Evolutionary conservation across 2,329 filamentous ascomycete genomes (phyloP).

Genomic region (Apiospora koreana): DNA sequence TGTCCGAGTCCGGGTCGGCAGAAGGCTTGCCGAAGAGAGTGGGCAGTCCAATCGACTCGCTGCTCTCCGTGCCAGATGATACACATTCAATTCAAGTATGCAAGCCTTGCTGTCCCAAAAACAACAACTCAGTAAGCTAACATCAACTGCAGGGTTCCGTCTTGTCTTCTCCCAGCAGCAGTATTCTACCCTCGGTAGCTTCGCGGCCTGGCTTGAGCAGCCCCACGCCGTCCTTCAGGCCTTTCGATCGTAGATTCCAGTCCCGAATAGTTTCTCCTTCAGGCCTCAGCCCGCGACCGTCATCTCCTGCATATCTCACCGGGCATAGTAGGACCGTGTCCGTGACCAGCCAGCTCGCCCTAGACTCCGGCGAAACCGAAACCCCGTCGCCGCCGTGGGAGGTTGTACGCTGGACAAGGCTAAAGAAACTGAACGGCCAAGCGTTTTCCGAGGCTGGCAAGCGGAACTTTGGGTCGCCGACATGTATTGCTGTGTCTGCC

Average conservation of each 20-base stretch:
- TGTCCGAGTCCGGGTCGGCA: conserved; percentile 55
- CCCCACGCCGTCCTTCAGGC: conserved; percentile 81
- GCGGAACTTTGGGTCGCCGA: conserved; percentile 89
- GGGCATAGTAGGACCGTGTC: conserved; percentile 81
- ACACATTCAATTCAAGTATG: conserved; percentile 79
- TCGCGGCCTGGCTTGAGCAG: conserved; percentile 66
- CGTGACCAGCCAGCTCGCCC: conserved; percentile 67
- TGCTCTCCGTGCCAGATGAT: conserved; percentile 77
- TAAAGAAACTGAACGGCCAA: conserved; percentile 86
- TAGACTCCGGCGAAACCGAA: conserved; percentile 66
- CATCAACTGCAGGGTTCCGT: conserved; percentile 54
- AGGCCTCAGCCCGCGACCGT: conserved; percentile 63
- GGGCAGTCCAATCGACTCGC: conserved; percentile 69
- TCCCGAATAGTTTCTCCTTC: conserved; percentile 73
- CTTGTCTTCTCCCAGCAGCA: conserved; percentile 71
- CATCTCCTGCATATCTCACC: conserved; percentile 77
- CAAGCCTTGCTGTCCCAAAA: not conserved
- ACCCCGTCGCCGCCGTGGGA: conserved; percentile 87
- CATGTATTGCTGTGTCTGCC: conserved; percentile 85
- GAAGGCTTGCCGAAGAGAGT: conserved; percentile 54
- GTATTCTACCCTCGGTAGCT: conserved; percentile 68
- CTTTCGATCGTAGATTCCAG: conserved; percentile 93
- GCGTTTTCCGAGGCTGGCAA: conserved; percentile 90
- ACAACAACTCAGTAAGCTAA: conserved; percentile 27
- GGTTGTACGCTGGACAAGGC: conserved; percentile 91